Base-by-base conservation (phyloP, 208 protist genomes). In the Crithidia sp. region DNA sequence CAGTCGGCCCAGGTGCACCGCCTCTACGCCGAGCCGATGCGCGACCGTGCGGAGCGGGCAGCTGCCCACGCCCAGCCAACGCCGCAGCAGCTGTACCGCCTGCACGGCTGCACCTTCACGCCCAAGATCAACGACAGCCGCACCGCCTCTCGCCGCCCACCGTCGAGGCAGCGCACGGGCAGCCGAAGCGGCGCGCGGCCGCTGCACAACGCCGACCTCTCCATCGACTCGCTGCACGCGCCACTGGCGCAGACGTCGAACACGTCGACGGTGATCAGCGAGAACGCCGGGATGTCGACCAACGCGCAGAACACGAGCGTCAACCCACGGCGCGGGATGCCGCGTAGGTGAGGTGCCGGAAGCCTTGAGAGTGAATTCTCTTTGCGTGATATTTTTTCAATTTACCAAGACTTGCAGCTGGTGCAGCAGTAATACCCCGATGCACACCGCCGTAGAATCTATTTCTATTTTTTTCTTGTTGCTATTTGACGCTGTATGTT, bases 1-100 rank as follows among this genome's bases (percentile, higher is more conserved):
- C 77, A 76, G 64, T 71, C 72, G 0, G 66, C 45, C 39, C 77
- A 83, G 63, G 77, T 83, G 7, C 49, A 58, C 5, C 71, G 77
- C 2, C 77, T 83, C 14, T 83, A 83, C 71, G 72, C 71, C 10
- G 63, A 65, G 60, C 77, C 77, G 53, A 56, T 83, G 62, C 71
- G 59, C 9, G 39, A 39, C 0, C 62, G 58, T 13, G 57, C 75
- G 56, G 43, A 72, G 10, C 65, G 68, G 13, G 67, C 72, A 12
- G 61, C 76, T 7, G 16, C 12, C 2, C 54, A 68, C 16, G 62
- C 60, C 7, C 50, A 28, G 13, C 44, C 56, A 41, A 47, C 55
- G 19, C 47, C 44, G 0, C 49, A 66, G 41, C 58, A 73, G 28
- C 74, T 79, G 5, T 64, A 62, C 52, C 40, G 19, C 40, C 49